Conservation (phyloP, 2,329 filamentous ascomycete species). For the Lecanoromycetidae sp. region DNA sequence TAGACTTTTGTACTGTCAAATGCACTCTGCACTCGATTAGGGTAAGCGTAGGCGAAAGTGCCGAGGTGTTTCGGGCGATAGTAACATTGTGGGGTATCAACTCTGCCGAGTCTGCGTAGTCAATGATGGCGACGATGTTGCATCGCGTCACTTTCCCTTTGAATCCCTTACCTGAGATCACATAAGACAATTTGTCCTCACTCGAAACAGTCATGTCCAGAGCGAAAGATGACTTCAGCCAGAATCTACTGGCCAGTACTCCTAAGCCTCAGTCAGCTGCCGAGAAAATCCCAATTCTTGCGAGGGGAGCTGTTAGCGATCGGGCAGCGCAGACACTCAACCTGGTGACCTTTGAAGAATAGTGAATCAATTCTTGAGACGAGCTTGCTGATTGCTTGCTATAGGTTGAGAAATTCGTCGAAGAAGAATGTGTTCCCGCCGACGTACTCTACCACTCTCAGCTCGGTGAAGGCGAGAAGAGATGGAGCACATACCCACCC, state of each 20-base stretch:
- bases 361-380: not conserved
- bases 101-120: too few relatives aligned
- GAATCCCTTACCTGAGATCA: not conserved
- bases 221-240: constrained; percentile 16
- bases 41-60: too few relatives aligned
- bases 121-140: too few relatives aligned
- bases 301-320: constrained; percentile 61
- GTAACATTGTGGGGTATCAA: too few relatives aligned
- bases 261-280: constrained; percentile 17
- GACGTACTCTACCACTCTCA: constrained; percentile 72
- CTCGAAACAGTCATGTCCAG: constrained; percentile 14
- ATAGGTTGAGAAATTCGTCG: constrained; percentile 84
- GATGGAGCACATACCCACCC: constrained; percentile 69
- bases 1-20: too few relatives aligned
- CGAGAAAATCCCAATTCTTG: constrained; percentile 43
- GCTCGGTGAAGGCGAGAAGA: constrained; percentile 59
- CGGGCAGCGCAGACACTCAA: constrained; percentile 74
- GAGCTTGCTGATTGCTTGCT: constrained; percentile 8
- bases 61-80: too few relatives aligned
- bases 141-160: not conserved
- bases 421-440: constrained; percentile 84
- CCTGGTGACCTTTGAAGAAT: constrained; percentile 35
- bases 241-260: constrained; percentile 14
- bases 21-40: too few relatives aligned
- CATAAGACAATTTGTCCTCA: not conserved